phyloP scores from a whole-genome alignment of 306 rosid species.

The Heteromeles arbutifolia region DNA sequence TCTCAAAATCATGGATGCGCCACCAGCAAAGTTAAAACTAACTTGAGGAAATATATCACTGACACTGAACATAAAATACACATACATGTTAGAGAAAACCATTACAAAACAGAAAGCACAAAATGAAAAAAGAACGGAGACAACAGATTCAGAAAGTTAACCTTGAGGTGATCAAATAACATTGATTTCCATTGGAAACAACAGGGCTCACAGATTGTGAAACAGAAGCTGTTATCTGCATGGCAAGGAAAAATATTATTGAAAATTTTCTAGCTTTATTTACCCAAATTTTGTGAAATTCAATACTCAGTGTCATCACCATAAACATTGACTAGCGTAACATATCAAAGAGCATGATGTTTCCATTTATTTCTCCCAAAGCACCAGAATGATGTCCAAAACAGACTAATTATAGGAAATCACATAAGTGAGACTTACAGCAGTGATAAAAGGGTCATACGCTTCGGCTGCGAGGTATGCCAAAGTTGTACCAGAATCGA shows the following conservation, averaged over 20 bases:
- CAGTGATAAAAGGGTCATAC: slow-evolving; percentile 66
- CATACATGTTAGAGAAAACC: slow-evolving; percentile 13
- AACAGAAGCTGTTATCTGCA: slow-evolving; percentile 56
- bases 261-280: neutral
- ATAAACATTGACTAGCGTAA: neutral
- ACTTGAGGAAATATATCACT: slow-evolving; percentile 79
- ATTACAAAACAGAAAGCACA: slow-evolving; percentile 1
- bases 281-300: neutral
- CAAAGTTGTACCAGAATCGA: slow-evolving; percentile 97
- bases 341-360: slow-evolving; percentile 8
- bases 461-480: slow-evolving; percentile 95
- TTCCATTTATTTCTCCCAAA: slow-evolving; percentile 6
- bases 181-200: slow-evolving; percentile 60
- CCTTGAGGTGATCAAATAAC: slow-evolving; percentile 72
- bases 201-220: slow-evolving; percentile 58
- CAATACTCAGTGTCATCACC: neutral
- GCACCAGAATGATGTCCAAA: slow-evolving; percentile 8
- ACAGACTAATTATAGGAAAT: slow-evolving; percentile 13
- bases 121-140: neutral
- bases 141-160: slow-evolving; percentile 7
- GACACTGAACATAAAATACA: slow-evolving; percentile 42
- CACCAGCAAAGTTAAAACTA: slow-evolving; percentile 80
- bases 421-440: slow-evolving; percentile 53
- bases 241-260: neutral
- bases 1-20: slow-evolving; percentile 63